Conservation (phyloP, 2,329 filamentous ascomycete genomes). For the Chrysoporthe cubensis region DNA sequence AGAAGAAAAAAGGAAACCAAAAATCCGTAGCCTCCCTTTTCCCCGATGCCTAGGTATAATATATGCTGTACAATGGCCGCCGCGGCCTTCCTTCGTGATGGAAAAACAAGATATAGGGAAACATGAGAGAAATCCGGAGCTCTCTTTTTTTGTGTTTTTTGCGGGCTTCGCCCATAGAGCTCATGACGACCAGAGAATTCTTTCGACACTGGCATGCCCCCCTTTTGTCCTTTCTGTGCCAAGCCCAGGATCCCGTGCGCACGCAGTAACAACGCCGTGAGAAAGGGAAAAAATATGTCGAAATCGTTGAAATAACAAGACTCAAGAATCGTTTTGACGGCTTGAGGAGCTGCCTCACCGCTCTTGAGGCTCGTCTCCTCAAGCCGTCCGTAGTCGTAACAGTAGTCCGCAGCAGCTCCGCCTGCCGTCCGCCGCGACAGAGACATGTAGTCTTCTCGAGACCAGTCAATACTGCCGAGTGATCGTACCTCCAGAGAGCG, state of each 20-base stretch:
- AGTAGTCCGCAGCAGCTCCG: neutral
- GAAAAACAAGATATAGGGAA: neutral
- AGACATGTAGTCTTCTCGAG: too few relatives aligned
- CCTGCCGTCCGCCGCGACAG: neutral
- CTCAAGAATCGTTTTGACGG: neutral
- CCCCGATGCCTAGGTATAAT: conserved; percentile 5
- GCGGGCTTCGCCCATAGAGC: neutral
- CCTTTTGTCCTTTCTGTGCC: neutral
- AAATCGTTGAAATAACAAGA: neutral
- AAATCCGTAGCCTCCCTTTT: neutral
- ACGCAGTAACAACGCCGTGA: neutral
- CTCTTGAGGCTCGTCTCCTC: neutral
- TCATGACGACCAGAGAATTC: neutral
- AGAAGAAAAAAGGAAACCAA: neutral
- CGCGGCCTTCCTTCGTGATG: neutral
- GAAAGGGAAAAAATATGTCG: neutral
- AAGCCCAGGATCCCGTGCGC: neutral
- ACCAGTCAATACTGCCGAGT: too few relatives aligned
- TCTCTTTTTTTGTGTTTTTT: neutral
- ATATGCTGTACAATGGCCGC: conserved; percentile 4
- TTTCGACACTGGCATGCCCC: neutral
- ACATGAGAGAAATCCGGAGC: neutral
- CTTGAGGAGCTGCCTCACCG: neutral
- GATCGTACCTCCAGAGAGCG: too few relatives aligned
- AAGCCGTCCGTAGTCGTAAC: neutral